Base-by-base conservation (phyloP, 2,329 filamentous ascomycete genomes). In the Emmonsia crescens region DNA sequence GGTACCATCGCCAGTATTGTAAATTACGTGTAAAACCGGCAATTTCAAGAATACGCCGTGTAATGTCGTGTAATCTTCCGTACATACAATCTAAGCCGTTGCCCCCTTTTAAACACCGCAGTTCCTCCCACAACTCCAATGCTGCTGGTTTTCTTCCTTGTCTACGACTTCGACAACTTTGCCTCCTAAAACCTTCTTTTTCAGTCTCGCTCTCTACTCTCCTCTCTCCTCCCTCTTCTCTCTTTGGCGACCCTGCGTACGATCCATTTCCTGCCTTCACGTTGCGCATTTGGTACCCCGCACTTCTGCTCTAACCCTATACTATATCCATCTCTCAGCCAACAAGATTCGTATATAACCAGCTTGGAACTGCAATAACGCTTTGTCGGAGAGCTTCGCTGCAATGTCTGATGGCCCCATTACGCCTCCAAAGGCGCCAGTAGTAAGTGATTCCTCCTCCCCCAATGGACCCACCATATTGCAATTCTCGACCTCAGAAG, bases 381-480 rank as follows among this genome's bases (percentile, higher is more conserved):
- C 2, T 40, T 40, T 51, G 31, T 38, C 38, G 33, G 12, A 51
- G 46, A 56, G 40, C 24, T 42, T 49, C 58, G 36, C 63, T 64
- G 69, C 62, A 60, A 77, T 77, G 76, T 73, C 75, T 64, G 72
- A 74, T 65, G 74, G 69, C 61, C 66, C 68, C 58, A 65, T 71
- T 60, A 60, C 66, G 60, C 71, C 72, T 57, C 69, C 70, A 44
- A 74, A 75, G 63, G 65, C 72, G 68, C 64, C 74, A 12, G 76
- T 77, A 74, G 76, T 78, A 73, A 70, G 75, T 63, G 46, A 29
- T 54, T 24, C 21, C 46, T 16, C 12, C 38, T 33, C 49, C 33
- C 5, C 24, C 48, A 57, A 33, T 59, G 36, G 55, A 29, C 16
- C 19, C 33, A 14, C 33, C 40, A 33, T 36, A 19, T 58, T 58